A percentile compares a stretch with the other conserved stretches of the same genome.
These are phyloP conservation scores for Tricholoma sp. DNA, from an alignment of 768 basidiomycete species.

Conservation along the genomic window DNA sequence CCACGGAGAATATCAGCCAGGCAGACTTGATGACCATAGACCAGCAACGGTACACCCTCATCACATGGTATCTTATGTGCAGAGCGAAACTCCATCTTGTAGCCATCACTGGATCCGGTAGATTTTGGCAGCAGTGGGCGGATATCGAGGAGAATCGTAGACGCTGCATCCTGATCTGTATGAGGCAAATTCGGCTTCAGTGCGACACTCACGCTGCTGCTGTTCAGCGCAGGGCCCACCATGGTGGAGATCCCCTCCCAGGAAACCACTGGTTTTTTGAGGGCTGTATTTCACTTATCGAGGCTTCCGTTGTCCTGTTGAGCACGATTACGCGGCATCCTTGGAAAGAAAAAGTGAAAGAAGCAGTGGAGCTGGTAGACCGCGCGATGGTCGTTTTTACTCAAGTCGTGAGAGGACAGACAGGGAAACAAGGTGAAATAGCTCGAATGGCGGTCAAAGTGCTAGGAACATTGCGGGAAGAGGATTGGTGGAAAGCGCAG, in stretches of 20 bases:
- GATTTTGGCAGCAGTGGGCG: conserved; percentile 16
- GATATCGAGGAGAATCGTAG: conserved; percentile 29
- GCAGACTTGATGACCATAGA: conserved; percentile 27
- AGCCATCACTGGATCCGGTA: conserved; percentile 31
- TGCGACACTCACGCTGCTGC: conserved; percentile 30
- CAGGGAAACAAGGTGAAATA: conserved; percentile 31
- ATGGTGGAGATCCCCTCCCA: conserved; percentile 18
- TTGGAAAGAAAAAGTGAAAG: conserved; percentile 30
- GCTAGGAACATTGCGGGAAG: conserved; percentile 26
- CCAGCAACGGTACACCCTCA: conserved; percentile 38
- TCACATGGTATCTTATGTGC: conserved; percentile 41
- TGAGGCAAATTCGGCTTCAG: conserved; percentile 40
- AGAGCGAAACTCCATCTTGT: conserved; percentile 42
- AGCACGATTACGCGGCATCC: conserved; percentile 36
- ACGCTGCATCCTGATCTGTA: conserved; percentile 33
- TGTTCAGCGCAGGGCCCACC: conserved; percentile 15
- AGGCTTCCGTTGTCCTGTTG: conserved; percentile 41
- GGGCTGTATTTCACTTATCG: conserved; percentile 41
- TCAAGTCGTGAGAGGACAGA: conserved; percentile 27
- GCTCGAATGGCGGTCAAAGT: conserved; percentile 36
- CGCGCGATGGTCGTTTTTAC: conserved; percentile 32
- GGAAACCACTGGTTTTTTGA: conserved; percentile 37
- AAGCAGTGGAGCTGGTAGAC: conserved; percentile 33
- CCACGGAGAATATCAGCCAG: conserved; percentile 20
- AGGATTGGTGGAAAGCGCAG: conserved; percentile 18